These are phyloP conservation scores for Talaromyces ruber DNA, from an alignment of 495 filamentous ascomycete species.

Conservation along the genomic window DNA sequence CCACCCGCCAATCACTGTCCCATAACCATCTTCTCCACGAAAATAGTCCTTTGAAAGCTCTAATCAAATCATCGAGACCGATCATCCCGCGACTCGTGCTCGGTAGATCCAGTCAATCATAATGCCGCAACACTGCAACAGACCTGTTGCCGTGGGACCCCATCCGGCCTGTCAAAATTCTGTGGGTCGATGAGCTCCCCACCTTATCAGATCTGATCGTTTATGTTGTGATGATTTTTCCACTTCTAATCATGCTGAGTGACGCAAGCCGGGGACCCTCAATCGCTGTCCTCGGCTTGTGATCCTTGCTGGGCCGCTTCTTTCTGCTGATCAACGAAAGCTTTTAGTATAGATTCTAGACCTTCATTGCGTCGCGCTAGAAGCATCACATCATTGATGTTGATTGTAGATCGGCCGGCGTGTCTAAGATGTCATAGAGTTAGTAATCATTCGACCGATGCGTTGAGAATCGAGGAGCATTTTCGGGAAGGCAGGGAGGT, in stretches of 20 bases:
- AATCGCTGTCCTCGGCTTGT: conserved; percentile 4
- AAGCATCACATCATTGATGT: conserved; percentile 78
- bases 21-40: not conserved
- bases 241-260: not conserved
- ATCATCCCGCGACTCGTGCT: too few species aligned
- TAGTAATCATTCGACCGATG: not conserved
- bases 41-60: not conserved
- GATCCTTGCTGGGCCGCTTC: conserved; percentile 12
- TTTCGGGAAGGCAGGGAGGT: conserved; percentile 7
- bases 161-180: not conserved
- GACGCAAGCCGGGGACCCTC: not conserved
- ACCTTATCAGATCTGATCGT: not conserved
- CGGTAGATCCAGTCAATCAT: not conserved
- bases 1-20: not conserved
- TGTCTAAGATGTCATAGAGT: conserved; percentile 39
- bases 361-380: conserved; percentile 81
- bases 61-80: not conserved
- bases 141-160: not conserved
- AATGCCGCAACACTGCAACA: not conserved
- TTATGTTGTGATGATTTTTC: not conserved
- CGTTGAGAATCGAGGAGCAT: not conserved
- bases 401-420: conserved; percentile 75
- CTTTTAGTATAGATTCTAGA: conserved; percentile 61
- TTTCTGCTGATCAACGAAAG: conserved; percentile 50
- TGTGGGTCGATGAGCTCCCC: not conserved